Base-by-base conservation (phyloP, 2,329 filamentous ascomycete genomes). In the Fusarium citri region DNA sequence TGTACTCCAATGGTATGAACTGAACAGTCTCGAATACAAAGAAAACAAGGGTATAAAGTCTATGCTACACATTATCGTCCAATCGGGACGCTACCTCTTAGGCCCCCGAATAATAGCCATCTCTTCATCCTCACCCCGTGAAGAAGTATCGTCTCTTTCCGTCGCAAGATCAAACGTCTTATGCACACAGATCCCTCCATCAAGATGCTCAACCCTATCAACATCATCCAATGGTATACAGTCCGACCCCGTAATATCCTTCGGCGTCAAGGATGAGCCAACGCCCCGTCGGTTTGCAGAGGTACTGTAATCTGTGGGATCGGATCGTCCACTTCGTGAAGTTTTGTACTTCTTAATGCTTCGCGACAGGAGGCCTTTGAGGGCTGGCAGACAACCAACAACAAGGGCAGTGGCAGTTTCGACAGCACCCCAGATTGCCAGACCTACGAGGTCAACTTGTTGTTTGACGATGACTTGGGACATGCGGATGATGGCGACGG, bases 391-490 rank as follows among this genome's bases (percentile, higher is more conserved):
- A 0, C 59, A 68, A 1, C 65, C 65, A 5, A 68, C 65, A 6
- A 68, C 25, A 3, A 68, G 49, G n/a, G 65, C 64, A 12, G 65
- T 68, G 3, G 64, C 53, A 4, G 64, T 68, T 23, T 68, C 65
- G 1, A 68, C 65, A 0, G 64, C 64, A 5, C 65, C 59, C 65
- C 65, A 68, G 4, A 68, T 68, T 0, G 64, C 65, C 2, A 68
- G 8, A 3, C 65, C 65, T 2, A 68, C 41, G 3, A 68, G 48
- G 26, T 68, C 65, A 2, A 68, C 65, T 15, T 68, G 23, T 1
- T 64, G 11, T 3, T 60, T 60, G 9, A 59, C 45, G n/a, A 68
- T 64, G 6, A 68, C 64, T 16, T 68, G 54, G 2, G 65, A 42
- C 65, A 68, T 68, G 10, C 65, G 65, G 2, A 68, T 41, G 7